Evolutionary conservation across 345 rosid genomes (phyloP).

Genomic region (Streptanthus diversifolius): DNA sequence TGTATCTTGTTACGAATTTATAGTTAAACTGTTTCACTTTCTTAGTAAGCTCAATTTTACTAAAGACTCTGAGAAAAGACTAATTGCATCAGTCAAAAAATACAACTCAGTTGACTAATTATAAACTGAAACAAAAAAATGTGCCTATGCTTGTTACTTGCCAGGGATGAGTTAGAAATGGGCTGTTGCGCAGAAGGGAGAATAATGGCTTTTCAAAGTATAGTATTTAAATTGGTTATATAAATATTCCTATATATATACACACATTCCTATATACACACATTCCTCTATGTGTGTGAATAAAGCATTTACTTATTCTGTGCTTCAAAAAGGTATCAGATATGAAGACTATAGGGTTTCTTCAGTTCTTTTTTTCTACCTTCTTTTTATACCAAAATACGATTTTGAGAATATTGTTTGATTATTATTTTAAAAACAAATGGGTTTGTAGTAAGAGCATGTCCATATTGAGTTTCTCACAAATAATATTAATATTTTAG

Average conservation of each 20-base stretch:
- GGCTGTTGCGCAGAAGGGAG: conserved; percentile 25
- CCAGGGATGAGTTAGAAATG: conserved; percentile 24
- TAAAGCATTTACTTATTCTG: conserved; percentile 36
- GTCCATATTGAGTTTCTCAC: no score
- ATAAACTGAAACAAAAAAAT: not conserved
- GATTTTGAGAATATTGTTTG: conserved; percentile 20
- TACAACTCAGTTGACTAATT: not conserved
- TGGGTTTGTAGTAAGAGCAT: no score
- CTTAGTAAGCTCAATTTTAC: not conserved
- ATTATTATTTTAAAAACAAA: not conserved
- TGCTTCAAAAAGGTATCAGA: conserved; percentile 35
- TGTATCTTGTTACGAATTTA: not conserved
- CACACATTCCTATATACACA: conserved; percentile 28
- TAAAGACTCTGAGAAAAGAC: not conserved
- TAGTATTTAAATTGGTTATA: conserved; percentile 1
- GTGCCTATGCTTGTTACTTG: conserved; percentile 17
- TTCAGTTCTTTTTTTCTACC: conserved; percentile 28
- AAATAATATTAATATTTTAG: no score
- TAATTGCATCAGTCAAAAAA: not conserved
- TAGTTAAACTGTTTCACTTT: not conserved
- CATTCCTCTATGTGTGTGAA: conserved; percentile 36
- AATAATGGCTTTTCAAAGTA: conserved; percentile 27
- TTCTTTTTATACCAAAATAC: conserved; percentile 26
- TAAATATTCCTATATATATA: conserved; percentile 18
- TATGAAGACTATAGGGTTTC: conserved; percentile 31